phyloP scores from a whole-genome alignment of 2,329 filamentous ascomycete species.

The Ceratocystis cacaofunesta region DNA sequence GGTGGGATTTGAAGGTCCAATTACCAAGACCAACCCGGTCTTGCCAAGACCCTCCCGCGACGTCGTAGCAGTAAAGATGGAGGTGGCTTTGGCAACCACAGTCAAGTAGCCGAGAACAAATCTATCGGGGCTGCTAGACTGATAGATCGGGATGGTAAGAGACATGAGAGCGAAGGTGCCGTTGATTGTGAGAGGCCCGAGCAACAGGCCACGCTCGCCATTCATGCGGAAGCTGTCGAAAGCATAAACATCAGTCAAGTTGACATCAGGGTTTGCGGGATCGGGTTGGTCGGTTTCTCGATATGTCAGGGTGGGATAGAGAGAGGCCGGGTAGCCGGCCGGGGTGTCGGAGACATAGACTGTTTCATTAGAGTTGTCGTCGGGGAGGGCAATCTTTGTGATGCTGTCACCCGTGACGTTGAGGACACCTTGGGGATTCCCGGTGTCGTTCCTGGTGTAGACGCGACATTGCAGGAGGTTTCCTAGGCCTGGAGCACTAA shows the following conservation, averaged over 20 bases:
- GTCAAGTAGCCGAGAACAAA: conserved; percentile 69
- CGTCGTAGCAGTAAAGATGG: conserved; percentile 45
- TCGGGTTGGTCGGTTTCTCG: conserved; percentile 30
- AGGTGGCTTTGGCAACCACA: conserved; percentile 52
- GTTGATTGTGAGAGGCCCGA: conserved; percentile 64
- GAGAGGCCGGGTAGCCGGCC: conserved; percentile 52
- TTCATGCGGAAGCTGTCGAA: conserved; percentile 39
- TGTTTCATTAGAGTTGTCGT: conserved; percentile 38
- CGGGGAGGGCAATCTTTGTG: conserved; percentile 46
- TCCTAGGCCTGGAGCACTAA: conserved; percentile 43
- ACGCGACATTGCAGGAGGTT: conserved; percentile 57
- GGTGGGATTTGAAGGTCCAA: conserved; percentile 50
- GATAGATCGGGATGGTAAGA: conserved; percentile 61
- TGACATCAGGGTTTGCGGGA: conserved; percentile 28
- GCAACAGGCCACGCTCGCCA: conserved; percentile 45
- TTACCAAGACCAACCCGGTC: conserved; percentile 54
- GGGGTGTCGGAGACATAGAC: conserved; percentile 46
- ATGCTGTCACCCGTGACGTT: conserved; percentile 43
- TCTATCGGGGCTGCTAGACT: conserved; percentile 9
- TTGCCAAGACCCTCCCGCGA: conserved; percentile 55
- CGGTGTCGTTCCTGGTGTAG: conserved; percentile 53
- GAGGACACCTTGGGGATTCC: conserved; percentile 40
- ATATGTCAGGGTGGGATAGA: conserved; percentile 73
- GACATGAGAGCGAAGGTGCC: conserved; percentile 61
- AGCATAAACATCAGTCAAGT: conserved; percentile 18